Base-by-base conservation (phyloP, 139 green algal species). In the Mychonastes homosphaera region DNA sequence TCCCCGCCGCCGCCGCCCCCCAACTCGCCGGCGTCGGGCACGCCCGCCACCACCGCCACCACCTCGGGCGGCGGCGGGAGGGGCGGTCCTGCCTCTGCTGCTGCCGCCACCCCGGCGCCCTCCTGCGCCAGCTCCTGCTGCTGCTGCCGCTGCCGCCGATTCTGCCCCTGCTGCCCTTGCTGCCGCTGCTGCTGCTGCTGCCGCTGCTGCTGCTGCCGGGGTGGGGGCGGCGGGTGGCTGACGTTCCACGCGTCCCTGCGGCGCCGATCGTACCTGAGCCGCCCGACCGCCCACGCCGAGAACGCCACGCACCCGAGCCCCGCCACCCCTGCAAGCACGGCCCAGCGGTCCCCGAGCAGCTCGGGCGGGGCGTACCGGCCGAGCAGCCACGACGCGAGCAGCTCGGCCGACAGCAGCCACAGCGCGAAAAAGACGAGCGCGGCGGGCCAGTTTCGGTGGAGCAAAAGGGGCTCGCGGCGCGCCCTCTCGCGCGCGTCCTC, bases 391-490 rank as follows among this genome's bases (percentile, higher is more conserved):
- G 55, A 62, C 39, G 35, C 28, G 3, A 52, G n/a, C 53, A 62
- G 56, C 35, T 67, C 18, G 12, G 62, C 34, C 19, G 29, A 46
- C 0, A 28, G 49, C 7, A 51, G 7, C 70, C 70, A 77, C 12
- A 61, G 5, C 2, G 34, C 35, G 9, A 71, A 63, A 1, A 77
- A 34, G 2, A 73, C 6, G 0, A 34, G n/a, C 4, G 69, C 69
- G 18, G 44, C 43, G 12, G 41, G n/a, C 64, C 64, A 77, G 56
- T 71, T 71, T 30, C 53, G 48, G 4, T 26, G 12, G 19, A 73
- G 50, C 10, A 59, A 60, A 24, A 77, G n/a, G 12, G 64, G 70
- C 39, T 73, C 50, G 24, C 8, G 0, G 2, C 21, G 12, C 3
- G 70, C 64, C 0, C 53, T 27, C 6, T 46, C 36, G 2, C 67